Conservation (phyloP, 2,329 filamentous ascomycete species). For the Phialemoniopsis sp. region DNA sequence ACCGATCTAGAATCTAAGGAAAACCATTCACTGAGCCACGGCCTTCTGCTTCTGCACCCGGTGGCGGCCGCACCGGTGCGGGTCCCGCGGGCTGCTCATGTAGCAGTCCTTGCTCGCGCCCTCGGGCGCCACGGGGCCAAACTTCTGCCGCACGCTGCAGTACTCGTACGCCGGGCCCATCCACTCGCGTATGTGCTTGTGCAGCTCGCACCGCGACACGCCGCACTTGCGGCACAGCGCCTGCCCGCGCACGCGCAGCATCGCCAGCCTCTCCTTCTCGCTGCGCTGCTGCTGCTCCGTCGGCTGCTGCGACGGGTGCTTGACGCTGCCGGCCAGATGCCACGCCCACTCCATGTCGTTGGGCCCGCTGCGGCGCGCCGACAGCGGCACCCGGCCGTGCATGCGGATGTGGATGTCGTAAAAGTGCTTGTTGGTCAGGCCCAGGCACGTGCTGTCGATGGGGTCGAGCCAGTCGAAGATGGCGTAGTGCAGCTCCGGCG, state of each 20-base stretch:
- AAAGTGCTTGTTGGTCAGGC: conserved; percentile 52
- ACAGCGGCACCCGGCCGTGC: conserved; percentile 52
- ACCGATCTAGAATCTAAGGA: no score
- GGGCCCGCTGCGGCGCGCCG: conserved; percentile 52
- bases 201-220: conserved; percentile 56
- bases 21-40: no score
- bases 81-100: conserved; percentile 56
- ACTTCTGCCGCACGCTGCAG: conserved; percentile 56
- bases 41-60: conserved; percentile 22
- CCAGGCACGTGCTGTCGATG: conserved; percentile 60
- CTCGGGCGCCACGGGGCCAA: conserved; percentile 41
- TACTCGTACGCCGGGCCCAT: conserved; percentile 55
- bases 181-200: conserved; percentile 58
- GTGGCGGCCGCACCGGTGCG: conserved; percentile 54
- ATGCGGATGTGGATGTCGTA: conserved; percentile 55
- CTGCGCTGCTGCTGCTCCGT: conserved; percentile 7
- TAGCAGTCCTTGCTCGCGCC: conserved; percentile 50
- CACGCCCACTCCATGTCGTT: conserved; percentile 63
- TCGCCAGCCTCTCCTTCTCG: conserved; percentile 26
- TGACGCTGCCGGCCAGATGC: conserved; percentile 47
- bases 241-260: conserved; percentile 51
- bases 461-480: conserved; percentile 61
- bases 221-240: conserved; percentile 61
- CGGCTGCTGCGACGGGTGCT: neutral
- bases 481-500: conserved; percentile 54